phyloP scores from a whole-genome alignment of 1,139 yeast genomes.

The Taphrina pruni region DNA sequence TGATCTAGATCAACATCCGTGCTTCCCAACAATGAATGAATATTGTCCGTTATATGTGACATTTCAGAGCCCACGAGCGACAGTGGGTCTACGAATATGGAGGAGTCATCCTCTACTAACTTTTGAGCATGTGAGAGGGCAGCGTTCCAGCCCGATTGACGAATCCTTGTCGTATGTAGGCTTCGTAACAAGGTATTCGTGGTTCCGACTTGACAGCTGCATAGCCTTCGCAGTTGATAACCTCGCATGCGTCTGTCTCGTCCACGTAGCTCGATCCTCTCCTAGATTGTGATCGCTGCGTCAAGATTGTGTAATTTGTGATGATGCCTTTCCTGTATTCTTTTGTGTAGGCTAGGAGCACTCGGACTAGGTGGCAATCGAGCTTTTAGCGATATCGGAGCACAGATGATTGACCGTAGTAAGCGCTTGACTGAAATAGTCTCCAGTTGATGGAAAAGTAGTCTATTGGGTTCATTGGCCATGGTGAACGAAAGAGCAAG shows the following conservation, averaged over 20 bases:
- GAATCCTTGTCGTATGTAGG: neutral
- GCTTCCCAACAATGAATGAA: constrained; percentile 83
- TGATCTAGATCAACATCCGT: constrained; percentile 92
- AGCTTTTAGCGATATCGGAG: too few species aligned
- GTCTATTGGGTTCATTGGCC: too few species aligned
- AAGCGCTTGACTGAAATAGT: too few species aligned
- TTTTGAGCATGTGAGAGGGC: constrained; percentile 61
- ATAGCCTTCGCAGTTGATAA: neutral
- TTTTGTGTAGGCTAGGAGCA: too few species aligned
- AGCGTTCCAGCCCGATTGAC: constrained; percentile 17
- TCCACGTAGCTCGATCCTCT: too few species aligned
- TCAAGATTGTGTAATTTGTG: too few species aligned
- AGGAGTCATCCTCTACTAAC: constrained; percentile 70
- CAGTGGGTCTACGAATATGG: constrained; percentile 69
- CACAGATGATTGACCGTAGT: too few species aligned
- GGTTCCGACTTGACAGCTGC: neutral
- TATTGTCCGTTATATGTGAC: constrained; percentile 86
- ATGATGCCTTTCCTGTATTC: too few species aligned
- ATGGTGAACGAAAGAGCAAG: too few species aligned
- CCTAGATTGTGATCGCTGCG: too few species aligned
- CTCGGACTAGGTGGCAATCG: too few species aligned
- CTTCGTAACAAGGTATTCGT: neutral
- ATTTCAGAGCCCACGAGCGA: constrained; percentile 93
- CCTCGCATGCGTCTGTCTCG: constrained; percentile 2
- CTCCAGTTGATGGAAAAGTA: too few species aligned